A percentile compares a stretch with the other conserved stretches of the same genome.
Conservation (phyloP, 2,329 filamentous ascomycete genomes). For the Neofusicoccum cordaticola region DNA sequence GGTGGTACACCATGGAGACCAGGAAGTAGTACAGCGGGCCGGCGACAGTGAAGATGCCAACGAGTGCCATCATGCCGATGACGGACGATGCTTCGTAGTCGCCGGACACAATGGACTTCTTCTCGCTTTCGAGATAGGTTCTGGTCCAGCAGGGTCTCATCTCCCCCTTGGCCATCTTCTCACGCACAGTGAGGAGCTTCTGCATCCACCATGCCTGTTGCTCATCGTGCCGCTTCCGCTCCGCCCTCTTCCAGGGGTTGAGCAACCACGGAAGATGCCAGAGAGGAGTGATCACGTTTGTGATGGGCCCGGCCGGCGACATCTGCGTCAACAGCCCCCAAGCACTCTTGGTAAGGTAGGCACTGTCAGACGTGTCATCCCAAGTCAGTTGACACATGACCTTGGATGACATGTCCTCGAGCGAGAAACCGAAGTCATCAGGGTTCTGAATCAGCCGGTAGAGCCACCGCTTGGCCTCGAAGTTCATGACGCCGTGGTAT, state of each 20-base stretch:
- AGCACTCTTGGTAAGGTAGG: conserved; percentile 50
- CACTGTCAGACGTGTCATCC: conserved; percentile 51
- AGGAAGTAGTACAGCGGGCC: conserved; percentile 39
- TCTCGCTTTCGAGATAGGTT: conserved; percentile 43
- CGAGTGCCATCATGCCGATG: conserved; percentile 38
- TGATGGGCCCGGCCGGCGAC: conserved; percentile 57
- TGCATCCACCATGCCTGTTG: conserved; percentile 55
- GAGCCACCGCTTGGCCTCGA: conserved; percentile 55
- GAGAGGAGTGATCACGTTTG: conserved; percentile 55
- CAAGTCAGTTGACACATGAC: conserved; percentile 55
- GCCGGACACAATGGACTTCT: conserved; percentile 32
- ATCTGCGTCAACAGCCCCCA: conserved; percentile 58
- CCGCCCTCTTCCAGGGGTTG: conserved; percentile 55
- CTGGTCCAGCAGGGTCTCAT: conserved; percentile 43
- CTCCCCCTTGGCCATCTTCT: conserved; percentile 41
- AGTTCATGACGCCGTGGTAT: conserved; percentile 51
- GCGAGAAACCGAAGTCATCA: conserved; percentile 49
- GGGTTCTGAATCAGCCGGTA: conserved; percentile 49
- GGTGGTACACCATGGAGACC: conserved; percentile 38
- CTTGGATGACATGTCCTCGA: conserved; percentile 59
- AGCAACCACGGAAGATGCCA: conserved; percentile 51
- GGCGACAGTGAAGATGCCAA: conserved; percentile 39
- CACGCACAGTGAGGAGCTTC: conserved; percentile 38
- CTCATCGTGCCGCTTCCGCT: conserved; percentile 53
- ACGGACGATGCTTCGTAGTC: conserved; percentile 40